Evolutionary conservation across 2,329 filamentous ascomycete species (phyloP), one percentile per base, ranked within the genome.

Genomic region (Annulohypoxylon truncatum): DNA sequence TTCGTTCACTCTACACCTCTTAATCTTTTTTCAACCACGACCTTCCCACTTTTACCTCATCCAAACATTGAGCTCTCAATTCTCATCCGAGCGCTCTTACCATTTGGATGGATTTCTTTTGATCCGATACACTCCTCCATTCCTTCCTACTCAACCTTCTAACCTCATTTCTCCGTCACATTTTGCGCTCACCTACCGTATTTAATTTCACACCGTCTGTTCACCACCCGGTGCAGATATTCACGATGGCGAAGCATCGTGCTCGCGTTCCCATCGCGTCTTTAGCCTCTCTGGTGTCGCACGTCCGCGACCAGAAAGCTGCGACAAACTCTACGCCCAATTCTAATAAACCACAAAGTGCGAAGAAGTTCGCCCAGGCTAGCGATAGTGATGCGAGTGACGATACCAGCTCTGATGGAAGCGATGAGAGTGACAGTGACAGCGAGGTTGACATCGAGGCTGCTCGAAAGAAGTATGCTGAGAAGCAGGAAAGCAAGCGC

Each of bases 351-450:
- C 6, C 63, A 20, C 59, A 67, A 15, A 71, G 66, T 18, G 35
- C 53, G 53, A 61, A 68, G 42, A 64, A 70, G 48, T 56, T 60
- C 12, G 57, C 70, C 26, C 66, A 77, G 24, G 67, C 74, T 50
- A 64, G 73, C 5, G 59, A 48, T 28, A 58, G 80, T 50, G 66
- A 67, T 35, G 75, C 79, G 42, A 63, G 59, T 33, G 68, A 77
- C 24, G 66, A 74, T 44, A 61, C 75, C 22, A 75, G 74, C 20
- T 76, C 76, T 2, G 72, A 75, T 13, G 74, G 72, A 2, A 76
- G 72, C 40, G 80, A 76, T 59, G 75, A 76, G 57, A 80, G 75
- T 48, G 75, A 75, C 57, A 77, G 75, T 51, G 75, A 76, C 58
- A 77, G 76, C 55, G 79, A 74, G 13, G 74, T 71, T 18, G 69